These are phyloP conservation scores for Globisporangium spinosum DNA, from an alignment of 352 stramenopile genomes.

Conservation along the genomic window DNA sequence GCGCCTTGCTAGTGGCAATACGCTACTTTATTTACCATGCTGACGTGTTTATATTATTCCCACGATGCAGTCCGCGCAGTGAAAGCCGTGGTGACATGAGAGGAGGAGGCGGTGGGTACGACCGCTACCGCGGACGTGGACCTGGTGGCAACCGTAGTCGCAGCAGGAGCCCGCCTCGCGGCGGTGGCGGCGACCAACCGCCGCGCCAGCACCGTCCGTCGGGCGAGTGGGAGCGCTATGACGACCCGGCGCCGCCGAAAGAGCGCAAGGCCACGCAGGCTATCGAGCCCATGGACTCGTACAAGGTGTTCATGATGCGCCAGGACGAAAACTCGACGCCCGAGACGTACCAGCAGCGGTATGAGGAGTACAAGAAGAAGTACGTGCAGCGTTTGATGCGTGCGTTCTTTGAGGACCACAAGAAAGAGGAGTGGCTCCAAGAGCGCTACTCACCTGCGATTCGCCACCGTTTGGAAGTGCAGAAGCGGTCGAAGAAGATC, in stretches of 20 bases:
- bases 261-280: constrained; percentile 33
- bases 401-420: constrained; percentile 85
- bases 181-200: constrained; percentile 4
- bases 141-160: constrained; percentile 26
- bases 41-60: not conserved
- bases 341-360: constrained; percentile 82
- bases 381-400: constrained; percentile 73
- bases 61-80: constrained; percentile 17
- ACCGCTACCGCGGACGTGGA: constrained; percentile 21
- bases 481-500: constrained; percentile 65
- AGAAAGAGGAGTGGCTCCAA: constrained; percentile 84
- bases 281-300: constrained; percentile 75
- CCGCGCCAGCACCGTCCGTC: constrained; percentile 10
- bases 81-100: constrained; percentile 22
- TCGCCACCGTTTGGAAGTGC: constrained; percentile 52
- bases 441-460: constrained; percentile 82
- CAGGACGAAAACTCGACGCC: constrained; percentile 77
- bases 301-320: constrained; percentile 89
- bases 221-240: constrained; percentile 22
- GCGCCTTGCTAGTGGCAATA: not conserved
- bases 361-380: constrained; percentile 89
- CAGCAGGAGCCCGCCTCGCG: constrained; percentile 31
- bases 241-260: constrained; percentile 19
- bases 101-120: constrained; percentile 18
- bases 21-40: not conserved